Evolutionary conservation across 352 stramenopile species (phyloP), one percentile per base, ranked within the genome.

Genomic region (Pelagophyceae sp.): DNA sequence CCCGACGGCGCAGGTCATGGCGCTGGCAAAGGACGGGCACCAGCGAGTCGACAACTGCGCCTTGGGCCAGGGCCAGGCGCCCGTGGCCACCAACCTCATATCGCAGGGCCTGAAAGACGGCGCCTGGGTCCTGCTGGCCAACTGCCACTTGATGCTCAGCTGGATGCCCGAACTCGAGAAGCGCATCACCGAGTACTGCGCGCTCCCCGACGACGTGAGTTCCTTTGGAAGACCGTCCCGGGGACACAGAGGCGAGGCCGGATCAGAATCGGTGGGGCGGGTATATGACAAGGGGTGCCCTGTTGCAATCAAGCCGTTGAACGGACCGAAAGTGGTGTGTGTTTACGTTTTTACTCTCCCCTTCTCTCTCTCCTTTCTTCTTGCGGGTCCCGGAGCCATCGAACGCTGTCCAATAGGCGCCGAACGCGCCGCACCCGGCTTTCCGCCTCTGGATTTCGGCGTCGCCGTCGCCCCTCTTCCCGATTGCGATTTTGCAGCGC

Each of bases 91-190:
- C 61, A 86, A 87, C 3, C 91, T 96, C 77, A 83, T 98, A 23
- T 78, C 93, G 38, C 85, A 94, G 27, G 93, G 89, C 0, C 64
- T 96, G 0, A 87, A 90, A 25, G 83, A 85, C 31, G 94, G 94
- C 15, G 92, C 90, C 77, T 98, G 94, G 94, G 91, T 97, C 20
- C 96, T 98, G 77, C 82, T 98, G 19, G 91, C 92, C 0, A 98
- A 98, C 81, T 98, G 94, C 76, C 94, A 98, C 76, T 83, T 98
- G 76, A 97, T 97, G 89, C 83, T 97, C 0, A 96, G 89, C 51
- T 98, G 94, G 94, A 91, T 96, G 38, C 90, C 93, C n/a, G 92
- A 89, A 35, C 83, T 98, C 0, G 94, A 98, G 81, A 98, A 98
- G 76, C 87, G 96, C 11, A 80, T 85, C 63, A 67, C 78, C 45